phyloP scores from a whole-genome alignment of 345 rosid species.

The Microcos paniculata region DNA sequence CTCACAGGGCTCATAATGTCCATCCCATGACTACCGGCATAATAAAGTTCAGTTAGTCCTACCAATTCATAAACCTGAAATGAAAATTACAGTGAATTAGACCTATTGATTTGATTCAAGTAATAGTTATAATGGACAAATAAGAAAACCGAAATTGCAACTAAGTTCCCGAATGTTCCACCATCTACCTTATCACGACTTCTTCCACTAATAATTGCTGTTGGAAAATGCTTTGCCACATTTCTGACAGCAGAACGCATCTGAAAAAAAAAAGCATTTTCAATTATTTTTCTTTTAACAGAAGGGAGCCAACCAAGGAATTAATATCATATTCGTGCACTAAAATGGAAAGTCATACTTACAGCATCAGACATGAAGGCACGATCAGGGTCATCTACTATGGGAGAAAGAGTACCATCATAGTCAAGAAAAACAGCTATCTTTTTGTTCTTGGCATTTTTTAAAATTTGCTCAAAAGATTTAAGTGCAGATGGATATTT shows the following conservation, averaged over 20 bases:
- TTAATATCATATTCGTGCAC: not conserved
- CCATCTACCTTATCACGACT: constrained; percentile 76
- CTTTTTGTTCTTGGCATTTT: constrained; percentile 62
- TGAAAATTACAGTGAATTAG: constrained; percentile 1
- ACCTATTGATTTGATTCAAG: not conserved
- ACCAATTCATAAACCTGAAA: constrained; percentile 80
- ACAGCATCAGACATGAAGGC: constrained; percentile 77
- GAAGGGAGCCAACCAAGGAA: not conserved
- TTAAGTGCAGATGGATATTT: constrained; percentile 83
- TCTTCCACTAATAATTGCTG: constrained; percentile 96
- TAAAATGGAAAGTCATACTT: constrained; percentile 22
- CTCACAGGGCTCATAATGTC: constrained; percentile 77
- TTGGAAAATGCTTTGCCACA: constrained; percentile 73
- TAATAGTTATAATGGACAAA: not conserved
- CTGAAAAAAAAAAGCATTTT: constrained; percentile 32
- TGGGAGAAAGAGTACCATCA: constrained; percentile 94
- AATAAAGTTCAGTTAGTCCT: constrained; percentile 87
- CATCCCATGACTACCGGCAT: constrained; percentile 99
- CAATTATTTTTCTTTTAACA: not conserved
- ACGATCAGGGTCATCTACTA: constrained; percentile 84
- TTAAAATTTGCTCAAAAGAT: constrained; percentile 55
- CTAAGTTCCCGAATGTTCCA: not conserved
- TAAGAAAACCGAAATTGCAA: not conserved
- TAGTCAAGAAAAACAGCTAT: constrained; percentile 86
- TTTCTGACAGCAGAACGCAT: constrained; percentile 90